These are phyloP conservation scores for Irpex sp. DNA, from an alignment of 1,284 basidiomycete species.

Conservation along the genomic window DNA sequence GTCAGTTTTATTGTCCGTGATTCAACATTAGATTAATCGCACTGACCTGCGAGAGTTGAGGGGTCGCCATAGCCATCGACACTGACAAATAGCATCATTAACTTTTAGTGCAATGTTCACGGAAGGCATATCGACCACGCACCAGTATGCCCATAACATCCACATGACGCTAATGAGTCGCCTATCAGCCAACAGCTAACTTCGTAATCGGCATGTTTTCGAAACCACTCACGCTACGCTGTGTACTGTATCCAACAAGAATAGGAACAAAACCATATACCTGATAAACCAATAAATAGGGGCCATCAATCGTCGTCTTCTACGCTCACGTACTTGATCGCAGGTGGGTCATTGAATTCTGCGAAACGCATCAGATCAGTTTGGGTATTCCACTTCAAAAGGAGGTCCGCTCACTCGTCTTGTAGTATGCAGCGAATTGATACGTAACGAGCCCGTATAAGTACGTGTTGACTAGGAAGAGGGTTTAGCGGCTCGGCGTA, in stretches of 20 bases:
- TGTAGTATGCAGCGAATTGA: slow-evolving; percentile 43
- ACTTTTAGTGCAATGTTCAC: neutral
- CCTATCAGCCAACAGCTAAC: neutral
- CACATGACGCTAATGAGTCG: slow-evolving; percentile 33
- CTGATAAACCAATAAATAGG: slow-evolving; percentile 18
- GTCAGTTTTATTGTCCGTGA: neutral
- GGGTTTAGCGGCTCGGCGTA: neutral
- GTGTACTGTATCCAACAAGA: slow-evolving; percentile 42
- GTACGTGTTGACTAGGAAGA: slow-evolving; percentile 42
- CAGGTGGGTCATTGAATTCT: slow-evolving; percentile 43
- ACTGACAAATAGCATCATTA: slow-evolving; percentile 17
- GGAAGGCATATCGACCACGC: slow-evolving; percentile 8
- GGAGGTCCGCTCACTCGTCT: slow-evolving; percentile 31
- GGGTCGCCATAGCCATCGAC: slow-evolving; percentile 40
- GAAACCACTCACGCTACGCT: slow-evolving; percentile 31
- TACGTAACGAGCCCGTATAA: slow-evolving; percentile 47
- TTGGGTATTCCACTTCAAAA: neutral
- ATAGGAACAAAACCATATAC: slow-evolving; percentile 35
- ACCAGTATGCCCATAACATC: slow-evolving; percentile 38
- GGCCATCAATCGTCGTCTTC: neutral
- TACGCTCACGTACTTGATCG: slow-evolving; percentile 32
- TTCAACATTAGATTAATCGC: too few species aligned
- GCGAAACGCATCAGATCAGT: neutral
- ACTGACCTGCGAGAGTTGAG: slow-evolving; percentile 28
- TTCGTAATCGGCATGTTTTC: neutral